Evolutionary conservation across 2,329 filamentous ascomycete species (phyloP).

Genomic region (Alternaria gaisen): DNA sequence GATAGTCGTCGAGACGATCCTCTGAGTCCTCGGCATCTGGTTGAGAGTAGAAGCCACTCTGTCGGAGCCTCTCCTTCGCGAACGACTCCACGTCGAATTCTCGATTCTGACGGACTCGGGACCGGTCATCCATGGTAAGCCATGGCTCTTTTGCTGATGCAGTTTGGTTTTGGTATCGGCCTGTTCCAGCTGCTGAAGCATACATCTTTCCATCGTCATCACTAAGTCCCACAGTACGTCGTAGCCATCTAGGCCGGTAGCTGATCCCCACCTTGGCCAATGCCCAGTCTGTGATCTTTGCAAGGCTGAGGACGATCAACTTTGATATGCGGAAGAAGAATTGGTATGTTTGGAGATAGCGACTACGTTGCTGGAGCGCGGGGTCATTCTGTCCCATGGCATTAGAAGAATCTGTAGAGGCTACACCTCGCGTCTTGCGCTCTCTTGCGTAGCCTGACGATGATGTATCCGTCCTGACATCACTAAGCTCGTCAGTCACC

Average conservation of each 20-base stretch:
- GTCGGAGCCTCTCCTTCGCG: constrained; percentile 69
- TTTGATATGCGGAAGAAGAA: constrained; percentile 79
- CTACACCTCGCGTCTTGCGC: constrained; percentile 64
- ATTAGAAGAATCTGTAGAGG: constrained; percentile 33
- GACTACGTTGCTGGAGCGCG: constrained; percentile 78
- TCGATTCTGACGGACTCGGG: constrained; percentile 28
- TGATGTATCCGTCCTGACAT: constrained; percentile 38
- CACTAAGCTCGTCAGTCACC: constrained; percentile 48
- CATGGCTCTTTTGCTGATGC: constrained; percentile 29
- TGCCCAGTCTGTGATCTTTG: constrained; percentile 62
- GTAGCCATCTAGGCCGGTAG: constrained; percentile 71
- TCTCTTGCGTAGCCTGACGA: constrained; percentile 71
- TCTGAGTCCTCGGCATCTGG: constrained; percentile 58
- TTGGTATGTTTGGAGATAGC: constrained; percentile 79
- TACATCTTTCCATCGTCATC: constrained; percentile 35
- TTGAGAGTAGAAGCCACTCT: constrained; percentile 38
- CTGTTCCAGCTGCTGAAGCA: constrained; percentile 9
- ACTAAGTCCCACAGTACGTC: constrained; percentile 56
- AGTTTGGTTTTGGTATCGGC: constrained; percentile 1
- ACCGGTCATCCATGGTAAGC: constrained; percentile 38
- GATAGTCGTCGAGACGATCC: constrained; percentile 72
- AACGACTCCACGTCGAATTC: constrained; percentile 81
- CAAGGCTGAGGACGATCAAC: constrained; percentile 68
- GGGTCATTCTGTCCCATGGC: constrained; percentile 62
- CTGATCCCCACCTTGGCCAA: constrained; percentile 69